These are phyloP conservation scores for Deinandra increscens DNA, from an alignment of 129 eudicot genomes.

Conservation along the genomic window DNA sequence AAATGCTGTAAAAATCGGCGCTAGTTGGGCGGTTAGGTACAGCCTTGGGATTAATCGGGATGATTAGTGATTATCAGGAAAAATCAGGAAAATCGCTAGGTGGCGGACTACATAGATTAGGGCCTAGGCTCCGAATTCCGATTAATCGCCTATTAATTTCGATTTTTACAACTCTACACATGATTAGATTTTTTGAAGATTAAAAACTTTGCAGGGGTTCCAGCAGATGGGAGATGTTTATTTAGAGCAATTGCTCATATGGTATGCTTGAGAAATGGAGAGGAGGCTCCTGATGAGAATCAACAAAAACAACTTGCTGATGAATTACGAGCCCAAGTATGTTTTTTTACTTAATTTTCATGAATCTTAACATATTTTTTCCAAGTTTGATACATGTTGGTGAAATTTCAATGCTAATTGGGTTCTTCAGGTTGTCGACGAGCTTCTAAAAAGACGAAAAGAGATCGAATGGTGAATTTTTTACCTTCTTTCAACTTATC, in stretches of 20 bases:
- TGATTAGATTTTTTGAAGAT: slow-evolving; percentile 1
- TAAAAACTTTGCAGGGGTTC: slow-evolving; percentile 48
- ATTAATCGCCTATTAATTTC: no score
- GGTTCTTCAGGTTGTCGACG: slow-evolving; percentile 65
- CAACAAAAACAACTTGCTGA: slow-evolving; percentile 82
- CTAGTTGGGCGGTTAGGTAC: no score
- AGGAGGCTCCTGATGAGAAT: slow-evolving; percentile 77
- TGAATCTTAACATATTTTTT: not conserved
- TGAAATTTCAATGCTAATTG: not conserved
- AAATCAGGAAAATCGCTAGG: no score
- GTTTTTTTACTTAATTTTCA: not conserved
- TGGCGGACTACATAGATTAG: no score
- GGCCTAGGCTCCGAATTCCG: no score
- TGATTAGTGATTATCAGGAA: no score
- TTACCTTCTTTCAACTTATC: not conserved
- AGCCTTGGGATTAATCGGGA: no score
- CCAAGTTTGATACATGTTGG: not conserved
- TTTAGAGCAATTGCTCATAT: slow-evolving; percentile 87
- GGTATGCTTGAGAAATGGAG: slow-evolving; percentile 78
- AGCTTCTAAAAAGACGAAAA: slow-evolving; percentile 71
- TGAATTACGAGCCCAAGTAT: slow-evolving; percentile 79
- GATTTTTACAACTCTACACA: no score
- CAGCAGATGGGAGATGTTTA: slow-evolving; percentile 80
- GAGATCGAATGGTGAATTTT: slow-evolving; percentile 66
- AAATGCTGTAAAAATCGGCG: no score